phyloP scores from a whole-genome alignment of 768 basidiomycete species.

The Kwoniella mangroviensis region DNA sequence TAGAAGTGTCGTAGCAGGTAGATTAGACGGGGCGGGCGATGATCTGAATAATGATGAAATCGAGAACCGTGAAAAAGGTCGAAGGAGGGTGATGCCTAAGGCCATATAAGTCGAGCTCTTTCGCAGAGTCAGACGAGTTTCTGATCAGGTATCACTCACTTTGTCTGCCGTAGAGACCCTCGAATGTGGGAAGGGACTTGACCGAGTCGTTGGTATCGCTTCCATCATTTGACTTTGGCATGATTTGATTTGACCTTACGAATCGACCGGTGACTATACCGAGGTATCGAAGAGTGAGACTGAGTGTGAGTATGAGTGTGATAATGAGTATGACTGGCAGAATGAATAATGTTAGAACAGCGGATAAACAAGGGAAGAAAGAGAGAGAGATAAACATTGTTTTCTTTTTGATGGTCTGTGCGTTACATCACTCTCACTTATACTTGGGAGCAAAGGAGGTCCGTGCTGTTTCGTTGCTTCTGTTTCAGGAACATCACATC shows the following conservation, averaged over 20 bases:
- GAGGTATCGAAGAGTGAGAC: not conserved
- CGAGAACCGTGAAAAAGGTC: constrained; percentile 11
- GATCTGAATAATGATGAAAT: constrained; percentile 19
- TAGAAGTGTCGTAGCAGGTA: constrained; percentile 2
- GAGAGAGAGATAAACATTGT: not conserved
- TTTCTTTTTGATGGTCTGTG: not conserved
- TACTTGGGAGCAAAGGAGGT: not conserved
- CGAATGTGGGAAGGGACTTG: constrained; percentile 13
- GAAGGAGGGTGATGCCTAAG: constrained; percentile 5
- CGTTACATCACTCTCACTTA: not conserved
- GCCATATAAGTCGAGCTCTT: no score
- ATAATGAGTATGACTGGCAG: no score
- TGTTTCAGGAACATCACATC: constrained; percentile 1
- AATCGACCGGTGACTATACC: not conserved
- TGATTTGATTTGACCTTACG: not conserved
- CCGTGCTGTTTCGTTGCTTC: not conserved
- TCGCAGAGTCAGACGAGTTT: constrained; percentile 1
- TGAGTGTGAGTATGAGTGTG: not conserved
- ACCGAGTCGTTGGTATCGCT: not conserved
- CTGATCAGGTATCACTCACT: constrained; percentile 9
- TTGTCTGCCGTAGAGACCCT: constrained; percentile 9
- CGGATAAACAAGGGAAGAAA: not conserved
- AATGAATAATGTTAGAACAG: not conserved
- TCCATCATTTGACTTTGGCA: not conserved
- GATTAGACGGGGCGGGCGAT: not conserved